Percentiles rank a stretch among this genome's conserved stretches.
These are phyloP conservation scores for Neonectria coccinea DNA, from an alignment of 2,329 filamentous ascomycete genomes.

Conservation along the genomic window DNA sequence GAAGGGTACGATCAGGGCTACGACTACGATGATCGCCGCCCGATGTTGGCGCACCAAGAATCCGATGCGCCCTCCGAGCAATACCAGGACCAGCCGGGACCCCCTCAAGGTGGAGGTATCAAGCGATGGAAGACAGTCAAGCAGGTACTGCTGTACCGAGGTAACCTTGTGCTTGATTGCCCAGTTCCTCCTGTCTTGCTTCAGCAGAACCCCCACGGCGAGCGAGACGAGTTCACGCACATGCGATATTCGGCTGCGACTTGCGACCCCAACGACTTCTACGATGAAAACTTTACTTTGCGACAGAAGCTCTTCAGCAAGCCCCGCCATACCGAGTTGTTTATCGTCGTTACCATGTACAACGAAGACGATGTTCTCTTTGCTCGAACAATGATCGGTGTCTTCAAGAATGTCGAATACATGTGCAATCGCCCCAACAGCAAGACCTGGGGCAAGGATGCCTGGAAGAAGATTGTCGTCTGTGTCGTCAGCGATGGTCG, in stretches of 20 bases:
- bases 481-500: slow-evolving; percentile 97
- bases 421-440: slow-evolving; percentile 95
- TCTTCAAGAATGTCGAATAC: slow-evolving; percentile 98
- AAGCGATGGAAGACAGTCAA: slow-evolving; percentile 98
- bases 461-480: slow-evolving; percentile 99
- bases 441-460: slow-evolving; percentile 98
- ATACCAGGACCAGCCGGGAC: slow-evolving; percentile 59
- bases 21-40: slow-evolving; percentile 77
- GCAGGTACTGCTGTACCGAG: slow-evolving; percentile 95
- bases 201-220: slow-evolving; percentile 88
- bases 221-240: slow-evolving; percentile 91
- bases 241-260: slow-evolving; percentile 96
- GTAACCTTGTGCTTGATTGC: slow-evolving; percentile 96
- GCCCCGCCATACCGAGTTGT: slow-evolving; percentile 90
- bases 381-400: slow-evolving; percentile 93
- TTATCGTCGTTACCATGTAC: slow-evolving; percentile 98
- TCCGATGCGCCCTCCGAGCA: slow-evolving; percentile 56
- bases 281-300: slow-evolving; percentile 88
- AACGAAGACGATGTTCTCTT: slow-evolving; percentile 98
- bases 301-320: slow-evolving; percentile 94
- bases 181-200: slow-evolving; percentile 90
- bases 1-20: slow-evolving; percentile 74
- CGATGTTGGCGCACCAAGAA: slow-evolving; percentile 78
- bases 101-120: slow-evolving; percentile 62
- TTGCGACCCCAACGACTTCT: slow-evolving; percentile 91